Conservation (phyloP, 1,139 yeast species). For the Blastobotrys buckinghamii region DNA sequence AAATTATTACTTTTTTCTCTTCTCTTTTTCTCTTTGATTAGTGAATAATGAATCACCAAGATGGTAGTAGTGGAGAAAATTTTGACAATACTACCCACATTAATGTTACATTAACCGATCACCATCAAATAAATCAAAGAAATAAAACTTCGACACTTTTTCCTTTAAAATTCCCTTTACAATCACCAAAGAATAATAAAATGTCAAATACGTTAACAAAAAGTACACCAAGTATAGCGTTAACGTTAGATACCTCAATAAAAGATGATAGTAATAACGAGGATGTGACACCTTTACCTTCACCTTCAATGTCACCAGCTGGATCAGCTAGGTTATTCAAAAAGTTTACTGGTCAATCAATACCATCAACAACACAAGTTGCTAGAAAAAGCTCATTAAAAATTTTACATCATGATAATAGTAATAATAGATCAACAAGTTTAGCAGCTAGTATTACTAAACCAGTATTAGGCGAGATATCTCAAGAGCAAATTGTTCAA, state of each 20-base stretch:
- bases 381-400: slow-evolving; percentile 3
- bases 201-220: neutral
- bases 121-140: neutral
- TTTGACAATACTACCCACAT: neutral
- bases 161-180: neutral
- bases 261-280: neutral
- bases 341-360: slow-evolving; percentile 6
- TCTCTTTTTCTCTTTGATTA: no score
- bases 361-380: slow-evolving; percentile 5
- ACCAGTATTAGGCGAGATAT: neutral
- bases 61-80: neutral
- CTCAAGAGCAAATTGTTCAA: neutral
- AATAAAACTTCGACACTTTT: neutral
- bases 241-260: neutral
- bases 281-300: slow-evolving; percentile 7
- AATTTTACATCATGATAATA: neutral
- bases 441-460: neutral
- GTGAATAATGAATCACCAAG: neutral
- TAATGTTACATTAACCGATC: neutral
- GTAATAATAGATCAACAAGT: slow-evolving; percentile 2
- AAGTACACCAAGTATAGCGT: neutral
- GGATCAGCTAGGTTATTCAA: slow-evolving; percentile 8
- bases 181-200: neutral
- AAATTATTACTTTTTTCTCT: no score
- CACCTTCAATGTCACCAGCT: slow-evolving; percentile 12